Evolutionary conservation across 768 basidiomycete species (phyloP).

Genomic region (Lactifluus pinguis): DNA sequence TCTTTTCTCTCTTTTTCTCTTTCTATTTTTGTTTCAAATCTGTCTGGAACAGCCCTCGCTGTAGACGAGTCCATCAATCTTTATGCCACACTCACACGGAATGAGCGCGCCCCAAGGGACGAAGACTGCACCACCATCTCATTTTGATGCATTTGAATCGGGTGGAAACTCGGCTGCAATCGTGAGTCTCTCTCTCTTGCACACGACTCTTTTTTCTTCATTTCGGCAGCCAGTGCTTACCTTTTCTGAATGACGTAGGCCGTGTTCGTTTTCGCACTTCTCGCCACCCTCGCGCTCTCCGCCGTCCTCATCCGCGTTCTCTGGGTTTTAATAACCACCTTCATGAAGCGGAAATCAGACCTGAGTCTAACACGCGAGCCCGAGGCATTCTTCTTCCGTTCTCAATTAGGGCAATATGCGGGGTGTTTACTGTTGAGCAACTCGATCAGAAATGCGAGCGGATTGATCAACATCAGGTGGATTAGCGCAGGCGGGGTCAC

Average conservation of each 20-base stretch:
- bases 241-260: neutral
- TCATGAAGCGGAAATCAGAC: constrained; percentile 24
- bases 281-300: constrained; percentile 15
- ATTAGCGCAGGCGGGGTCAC: constrained; percentile 34
- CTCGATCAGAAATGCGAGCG: constrained; percentile 42
- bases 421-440: constrained; percentile 54
- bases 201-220: too few species aligned
- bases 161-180: constrained; percentile 1
- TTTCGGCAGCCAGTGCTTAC: neutral
- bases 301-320: constrained; percentile 6
- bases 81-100: neutral
- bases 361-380: constrained; percentile 28
- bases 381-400: constrained; percentile 58
- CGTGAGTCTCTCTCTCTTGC: neutral
- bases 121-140: neutral
- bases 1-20: constrained; percentile 8
- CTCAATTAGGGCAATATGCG: constrained; percentile 64
- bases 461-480: constrained; percentile 49
- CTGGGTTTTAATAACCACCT: constrained; percentile 23
- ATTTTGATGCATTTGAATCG: neutral
- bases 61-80: constrained; percentile 11
- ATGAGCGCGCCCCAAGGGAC: neutral
- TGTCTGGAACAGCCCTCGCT: constrained; percentile 22
- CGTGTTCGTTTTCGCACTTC: constrained; percentile 4
- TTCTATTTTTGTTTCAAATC: constrained; percentile 14